Conservation (phyloP, 306 rosid genomes). For the Pterocarpus santalinus region DNA sequence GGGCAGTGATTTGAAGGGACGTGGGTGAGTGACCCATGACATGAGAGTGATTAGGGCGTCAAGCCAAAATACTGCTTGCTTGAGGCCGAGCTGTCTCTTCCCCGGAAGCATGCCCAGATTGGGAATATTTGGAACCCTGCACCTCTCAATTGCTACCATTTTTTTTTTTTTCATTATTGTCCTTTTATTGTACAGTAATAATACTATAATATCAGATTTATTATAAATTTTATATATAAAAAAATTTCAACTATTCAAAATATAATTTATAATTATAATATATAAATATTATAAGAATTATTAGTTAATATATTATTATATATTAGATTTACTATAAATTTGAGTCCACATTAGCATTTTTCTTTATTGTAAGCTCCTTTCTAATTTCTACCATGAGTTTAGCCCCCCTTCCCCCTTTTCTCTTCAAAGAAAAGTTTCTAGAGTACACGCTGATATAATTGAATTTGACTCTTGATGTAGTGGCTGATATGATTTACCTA, state of each 20-base stretch:
- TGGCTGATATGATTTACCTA: not conserved
- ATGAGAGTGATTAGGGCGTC: conserved; percentile 15
- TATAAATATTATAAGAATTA: too few species aligned
- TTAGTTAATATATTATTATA: too few species aligned
- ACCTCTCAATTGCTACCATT: not conserved
- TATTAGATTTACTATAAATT: too few species aligned
- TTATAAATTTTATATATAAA: too few species aligned
- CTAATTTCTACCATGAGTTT: too few species aligned
- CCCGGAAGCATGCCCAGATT: conserved; percentile 29
- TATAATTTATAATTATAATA: too few species aligned
- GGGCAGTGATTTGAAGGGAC: conserved; percentile 42
- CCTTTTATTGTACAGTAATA: not conserved
- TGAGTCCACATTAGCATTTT: too few species aligned
- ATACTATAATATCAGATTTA: too few species aligned
- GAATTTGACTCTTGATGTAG: not conserved
- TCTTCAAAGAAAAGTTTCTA: too few species aligned
- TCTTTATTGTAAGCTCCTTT: too few species aligned
- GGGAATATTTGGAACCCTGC: conserved; percentile 41
- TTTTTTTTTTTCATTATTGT: not conserved
- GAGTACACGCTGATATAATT: not conserved
- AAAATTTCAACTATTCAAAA: too few species aligned
- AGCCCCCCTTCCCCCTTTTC: too few species aligned
- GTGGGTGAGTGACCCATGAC: conserved; percentile 29
- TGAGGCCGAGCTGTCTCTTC: conserved; percentile 45
- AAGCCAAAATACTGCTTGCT: conserved; percentile 35